Percentiles rank a stretch among this genome's conserved stretches.
Conservation (phyloP, 208 protist genomes). For the Wallacemonas sp. region DNA sequence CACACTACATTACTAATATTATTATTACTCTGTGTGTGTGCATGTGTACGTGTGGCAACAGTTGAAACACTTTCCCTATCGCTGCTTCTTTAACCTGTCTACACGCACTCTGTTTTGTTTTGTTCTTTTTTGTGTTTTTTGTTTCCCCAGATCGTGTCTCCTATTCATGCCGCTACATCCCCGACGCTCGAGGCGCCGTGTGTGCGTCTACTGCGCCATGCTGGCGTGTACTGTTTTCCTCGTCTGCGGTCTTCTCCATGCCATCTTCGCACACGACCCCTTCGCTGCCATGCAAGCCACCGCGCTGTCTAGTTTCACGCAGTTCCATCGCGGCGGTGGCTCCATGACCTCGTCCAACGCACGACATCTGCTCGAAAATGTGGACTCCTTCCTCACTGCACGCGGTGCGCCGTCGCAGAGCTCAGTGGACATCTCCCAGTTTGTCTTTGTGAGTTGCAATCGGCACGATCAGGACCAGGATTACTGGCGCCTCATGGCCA, state of each 20-base stretch:
- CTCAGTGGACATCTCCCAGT: slow-evolving; percentile 30
- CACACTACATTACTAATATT: too few relatives aligned
- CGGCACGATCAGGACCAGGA: slow-evolving; percentile 59
- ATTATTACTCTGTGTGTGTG: too few relatives aligned
- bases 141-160: not conserved
- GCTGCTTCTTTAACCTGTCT: not conserved
- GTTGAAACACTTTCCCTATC: slow-evolving; percentile 13
- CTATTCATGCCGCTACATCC: not conserved
- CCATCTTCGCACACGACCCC: slow-evolving; percentile 3
- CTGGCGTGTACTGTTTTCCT: not conserved
- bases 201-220: not conserved
- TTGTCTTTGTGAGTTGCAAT: slow-evolving; percentile 83
- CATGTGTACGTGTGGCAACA: too few relatives aligned
- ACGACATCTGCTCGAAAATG: not conserved
- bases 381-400: not conserved
- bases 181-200: not conserved
- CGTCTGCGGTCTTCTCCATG: slow-evolving; percentile 5
- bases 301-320: not conserved
- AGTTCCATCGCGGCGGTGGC: not conserved
- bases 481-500: slow-evolving; percentile 67
- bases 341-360: not conserved
- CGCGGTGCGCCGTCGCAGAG: slow-evolving; percentile 16
- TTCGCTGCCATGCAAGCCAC: too few relatives aligned
- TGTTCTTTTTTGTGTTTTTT: slow-evolving; percentile 5
- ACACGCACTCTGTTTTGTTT: slow-evolving; percentile 10